Conservation (phyloP, 2,329 filamentous ascomycete genomes). For the Mycogone perniciosa region DNA sequence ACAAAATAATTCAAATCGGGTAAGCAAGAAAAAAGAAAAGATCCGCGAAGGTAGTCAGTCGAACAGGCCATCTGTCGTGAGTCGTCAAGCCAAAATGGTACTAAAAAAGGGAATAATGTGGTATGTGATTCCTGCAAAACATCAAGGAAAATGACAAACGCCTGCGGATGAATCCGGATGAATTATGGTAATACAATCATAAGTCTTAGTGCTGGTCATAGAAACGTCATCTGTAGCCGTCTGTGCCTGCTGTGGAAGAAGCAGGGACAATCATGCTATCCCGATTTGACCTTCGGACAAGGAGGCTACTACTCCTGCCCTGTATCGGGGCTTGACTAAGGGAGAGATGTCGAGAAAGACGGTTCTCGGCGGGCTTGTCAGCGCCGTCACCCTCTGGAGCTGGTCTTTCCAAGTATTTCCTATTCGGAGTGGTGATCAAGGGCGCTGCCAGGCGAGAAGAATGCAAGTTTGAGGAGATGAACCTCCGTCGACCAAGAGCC, state of each 20-base stretch:
- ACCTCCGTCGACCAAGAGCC: conserved; percentile 47
- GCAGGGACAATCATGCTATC: conserved; percentile 31
- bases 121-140: conserved; percentile 17
- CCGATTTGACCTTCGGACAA: conserved; percentile 35
- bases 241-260: conserved; percentile 35
- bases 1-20: conserved; percentile 4
- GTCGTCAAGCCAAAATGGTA: conserved; percentile 14
- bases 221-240: conserved; percentile 39
- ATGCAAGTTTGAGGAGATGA: conserved; percentile 43
- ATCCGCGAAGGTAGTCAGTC: neutral
- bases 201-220: conserved; percentile 11
- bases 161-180: conserved; percentile 22
- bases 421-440: conserved; percentile 31
- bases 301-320: conserved; percentile 41
- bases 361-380: conserved; percentile 21
- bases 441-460: conserved; percentile 39
- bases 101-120: conserved; percentile 12
- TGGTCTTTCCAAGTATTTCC: conserved; percentile 45
- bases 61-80: conserved; percentile 8
- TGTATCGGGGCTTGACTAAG: conserved; percentile 37
- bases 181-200: conserved; percentile 16
- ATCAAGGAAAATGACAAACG: conserved; percentile 24
- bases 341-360: conserved; percentile 35
- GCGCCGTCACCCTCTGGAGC: conserved; percentile 34
- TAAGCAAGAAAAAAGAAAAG: conserved; percentile 5